Base-by-base conservation (phyloP, 306 rosid species). In the Adenanthera pavonina region DNA sequence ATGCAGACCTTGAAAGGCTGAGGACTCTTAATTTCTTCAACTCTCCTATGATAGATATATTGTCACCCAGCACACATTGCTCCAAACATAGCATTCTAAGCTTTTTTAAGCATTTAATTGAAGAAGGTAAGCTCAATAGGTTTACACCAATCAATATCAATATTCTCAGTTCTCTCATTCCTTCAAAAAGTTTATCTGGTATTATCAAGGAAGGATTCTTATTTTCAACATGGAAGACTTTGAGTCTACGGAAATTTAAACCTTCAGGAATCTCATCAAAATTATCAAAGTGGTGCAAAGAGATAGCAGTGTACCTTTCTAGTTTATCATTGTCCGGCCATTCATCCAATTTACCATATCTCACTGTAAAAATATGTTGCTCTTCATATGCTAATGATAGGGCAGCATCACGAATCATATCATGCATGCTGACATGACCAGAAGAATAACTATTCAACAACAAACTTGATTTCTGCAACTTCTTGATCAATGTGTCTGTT, bases 341-440 rank as follows among this genome's bases (percentile, higher is more conserved):
- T 70, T 80, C 72, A 54, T 35, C 76, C 7, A 56, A 34, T 8
- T n/a, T 8, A 13, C 13, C 62, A 56, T 56, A n/a, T 19, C 62
- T 56, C 38, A 8, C 3, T 3, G 38, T 19, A 81, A 76, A 77
- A 10, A 12, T 16, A 35, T 65, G 57, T 0, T 47, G 54, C 15
- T 77, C 68, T 69, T 56, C 0, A 3, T 40, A 72, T 19, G 77
- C 76, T 64, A 85, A 71, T 54, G 79, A 81, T 9, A 81, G 10
- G 56, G 85, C 82, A 0, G 69, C 76, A 25, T 49, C 30, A 7
- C 80, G 73, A 16, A 80, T 73, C 51, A 52, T 30, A 20, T 35
- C 62, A 60, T 17, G 66, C 84, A 84, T 84, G 8, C 56, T 71
- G 47, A 84, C 56, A 54, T 16, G 75, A 43, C 76, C 82, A 34